Evolutionary conservation across 2,329 filamentous ascomycete genomes (phyloP).

Genomic region (Fusarium mundagurra): DNA sequence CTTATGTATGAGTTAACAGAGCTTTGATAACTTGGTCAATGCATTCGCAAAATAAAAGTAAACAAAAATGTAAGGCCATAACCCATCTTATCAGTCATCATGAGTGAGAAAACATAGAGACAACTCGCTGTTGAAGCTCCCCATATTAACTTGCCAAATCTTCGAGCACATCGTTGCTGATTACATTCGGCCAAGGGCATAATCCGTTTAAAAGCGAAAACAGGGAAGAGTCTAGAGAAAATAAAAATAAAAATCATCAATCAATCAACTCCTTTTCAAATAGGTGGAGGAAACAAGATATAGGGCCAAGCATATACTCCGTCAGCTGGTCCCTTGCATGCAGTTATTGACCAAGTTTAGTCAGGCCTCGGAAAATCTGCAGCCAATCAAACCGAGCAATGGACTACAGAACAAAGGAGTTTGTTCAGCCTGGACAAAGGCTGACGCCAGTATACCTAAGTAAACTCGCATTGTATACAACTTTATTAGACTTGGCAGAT

Average conservation of each 20-base stretch:
- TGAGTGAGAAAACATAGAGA: not conserved
- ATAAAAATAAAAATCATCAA: not conserved
- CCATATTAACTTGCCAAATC: not conserved
- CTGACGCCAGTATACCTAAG: not conserved
- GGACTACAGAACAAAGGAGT: constrained; percentile 15
- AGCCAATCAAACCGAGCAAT: constrained; percentile 20
- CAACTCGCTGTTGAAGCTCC: not conserved
- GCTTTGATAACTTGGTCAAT: not conserved
- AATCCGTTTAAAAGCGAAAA: not conserved
- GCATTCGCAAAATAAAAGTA: not conserved
- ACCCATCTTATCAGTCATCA: not conserved
- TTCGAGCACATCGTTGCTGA: not conserved
- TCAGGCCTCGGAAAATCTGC: not conserved
- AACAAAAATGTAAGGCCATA: not conserved
- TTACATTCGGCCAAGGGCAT: not conserved
- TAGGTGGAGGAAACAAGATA: constrained; percentile 1
- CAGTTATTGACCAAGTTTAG: constrained; percentile 9
- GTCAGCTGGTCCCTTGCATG: constrained; percentile 14
- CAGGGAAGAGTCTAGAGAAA: not conserved
- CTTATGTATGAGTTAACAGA: not conserved
- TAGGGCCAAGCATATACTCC: not conserved
- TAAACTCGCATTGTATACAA: not conserved
- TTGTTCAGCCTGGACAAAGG: not conserved
- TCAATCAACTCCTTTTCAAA: constrained; percentile 7
- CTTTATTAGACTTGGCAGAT: not conserved